These are phyloP conservation scores for Cyclotella sp. DNA, from an alignment of 108 stramenopile species.

Conservation along the genomic window DNA sequence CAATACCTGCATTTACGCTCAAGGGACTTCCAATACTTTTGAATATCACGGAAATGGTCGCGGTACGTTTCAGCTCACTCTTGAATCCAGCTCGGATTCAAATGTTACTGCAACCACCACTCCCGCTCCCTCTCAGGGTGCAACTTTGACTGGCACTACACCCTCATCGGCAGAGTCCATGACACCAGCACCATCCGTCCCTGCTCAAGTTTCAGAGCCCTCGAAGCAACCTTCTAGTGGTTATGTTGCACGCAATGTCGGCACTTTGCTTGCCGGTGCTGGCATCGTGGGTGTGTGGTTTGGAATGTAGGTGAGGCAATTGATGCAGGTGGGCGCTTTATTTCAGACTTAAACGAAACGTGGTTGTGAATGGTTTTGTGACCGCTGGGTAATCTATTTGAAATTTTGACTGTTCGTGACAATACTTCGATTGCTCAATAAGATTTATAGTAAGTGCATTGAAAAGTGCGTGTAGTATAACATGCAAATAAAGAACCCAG, in stretches of 20 bases:
- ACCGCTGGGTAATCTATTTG: too few species aligned
- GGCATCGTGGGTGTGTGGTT: background rate
- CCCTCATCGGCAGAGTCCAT: background rate
- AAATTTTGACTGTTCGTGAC: too few species aligned
- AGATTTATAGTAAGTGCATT: background rate
- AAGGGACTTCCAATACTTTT: conserved; percentile 47
- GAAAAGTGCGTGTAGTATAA: background rate
- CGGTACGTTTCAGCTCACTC: conserved; percentile 7
- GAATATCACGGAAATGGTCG: conserved; percentile 37
- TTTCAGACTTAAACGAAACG: background rate
- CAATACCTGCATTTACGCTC: conserved; percentile 56
- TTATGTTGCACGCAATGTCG: background rate
- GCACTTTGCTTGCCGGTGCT: background rate
- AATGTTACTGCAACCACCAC: background rate
- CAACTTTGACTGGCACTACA: background rate
- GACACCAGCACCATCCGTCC: background rate
- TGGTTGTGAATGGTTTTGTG: background rate
- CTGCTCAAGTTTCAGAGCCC: background rate
- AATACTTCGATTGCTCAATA: too few species aligned
- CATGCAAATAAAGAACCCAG: too few species aligned
- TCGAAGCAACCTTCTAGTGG: background rate
- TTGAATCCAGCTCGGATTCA: conserved; percentile 2
- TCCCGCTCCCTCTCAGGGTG: background rate
- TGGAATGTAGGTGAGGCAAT: background rate
- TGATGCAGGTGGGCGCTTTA: background rate